Percentiles rank a stretch among this genome's conserved stretches.
phyloP scores from a whole-genome alignment of 805 yeast genomes.

The Helenozyma baotianmanensis region DNA sequence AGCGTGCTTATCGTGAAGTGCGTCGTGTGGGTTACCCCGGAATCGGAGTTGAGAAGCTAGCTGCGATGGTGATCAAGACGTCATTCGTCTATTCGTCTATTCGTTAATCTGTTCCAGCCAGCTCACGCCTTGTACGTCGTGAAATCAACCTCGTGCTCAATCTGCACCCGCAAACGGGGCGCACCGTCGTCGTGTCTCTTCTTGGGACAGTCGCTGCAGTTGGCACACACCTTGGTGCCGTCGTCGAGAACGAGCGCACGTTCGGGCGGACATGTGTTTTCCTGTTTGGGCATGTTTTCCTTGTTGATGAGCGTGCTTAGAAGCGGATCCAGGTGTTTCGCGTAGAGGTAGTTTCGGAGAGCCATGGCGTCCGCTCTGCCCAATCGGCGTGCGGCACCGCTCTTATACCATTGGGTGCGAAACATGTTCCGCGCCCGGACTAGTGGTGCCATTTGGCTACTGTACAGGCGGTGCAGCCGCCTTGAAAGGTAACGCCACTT shows the following conservation, averaged over 20 bases:
- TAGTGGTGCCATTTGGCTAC: slow-evolving; percentile 6
- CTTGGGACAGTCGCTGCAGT: slow-evolving; percentile 29
- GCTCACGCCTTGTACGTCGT: too few relatives aligned
- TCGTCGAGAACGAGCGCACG: slow-evolving; percentile 17
- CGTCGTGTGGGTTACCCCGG: too few relatives aligned
- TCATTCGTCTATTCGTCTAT: too few relatives aligned
- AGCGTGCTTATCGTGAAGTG: too few relatives aligned
- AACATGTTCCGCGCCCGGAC: slow-evolving; percentile 4
- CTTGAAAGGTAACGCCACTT: too few relatives aligned
- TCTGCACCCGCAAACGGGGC: slow-evolving; percentile 9
- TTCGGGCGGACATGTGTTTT: slow-evolving; percentile 12
- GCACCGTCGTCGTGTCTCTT: slow-evolving; percentile 9
- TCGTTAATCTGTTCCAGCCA: too few relatives aligned
- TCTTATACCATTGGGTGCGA: slow-evolving; percentile 9
- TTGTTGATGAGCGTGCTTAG: slow-evolving; percentile 15
- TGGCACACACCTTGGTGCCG: slow-evolving; percentile 22
- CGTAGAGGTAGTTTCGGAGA: slow-evolving; percentile 38
- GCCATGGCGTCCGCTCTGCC: slow-evolving; percentile 28
- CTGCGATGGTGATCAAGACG: too few relatives aligned
- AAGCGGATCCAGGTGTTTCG: slow-evolving; percentile 28
- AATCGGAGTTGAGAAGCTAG: too few relatives aligned
- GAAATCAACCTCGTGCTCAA: slow-evolving; percentile 11
- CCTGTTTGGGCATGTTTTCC: slow-evolving; percentile 4
- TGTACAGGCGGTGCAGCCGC: too few relatives aligned
- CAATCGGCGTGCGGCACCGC: slow-evolving; percentile 1